These are phyloP conservation scores for Colletotrichum somersetense DNA, from an alignment of 2,329 filamentous ascomycete genomes.

Conservation along the genomic window DNA sequence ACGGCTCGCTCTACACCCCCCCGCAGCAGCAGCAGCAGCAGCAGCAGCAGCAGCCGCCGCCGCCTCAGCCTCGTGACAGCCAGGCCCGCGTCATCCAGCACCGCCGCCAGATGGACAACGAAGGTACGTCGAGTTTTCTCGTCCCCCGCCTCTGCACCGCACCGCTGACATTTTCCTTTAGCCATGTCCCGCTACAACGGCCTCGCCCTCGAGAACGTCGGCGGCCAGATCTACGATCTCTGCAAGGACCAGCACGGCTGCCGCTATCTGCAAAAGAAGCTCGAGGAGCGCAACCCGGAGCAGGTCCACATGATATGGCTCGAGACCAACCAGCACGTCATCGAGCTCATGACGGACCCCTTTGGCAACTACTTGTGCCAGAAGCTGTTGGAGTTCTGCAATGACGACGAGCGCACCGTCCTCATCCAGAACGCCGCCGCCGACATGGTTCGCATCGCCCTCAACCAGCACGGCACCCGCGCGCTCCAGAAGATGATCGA, in stretches of 20 bases:
- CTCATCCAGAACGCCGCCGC: slow-evolving; percentile 91
- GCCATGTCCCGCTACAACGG: slow-evolving; percentile 86
- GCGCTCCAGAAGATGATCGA: slow-evolving; percentile 99
- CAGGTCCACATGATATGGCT: slow-evolving; percentile 93
- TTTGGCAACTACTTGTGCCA: slow-evolving; percentile 99
- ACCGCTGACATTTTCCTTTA: slow-evolving; percentile 52
- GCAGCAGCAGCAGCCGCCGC: neutral
- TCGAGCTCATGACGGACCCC: slow-evolving; percentile 98
- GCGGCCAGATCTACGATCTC: slow-evolving; percentile 86
- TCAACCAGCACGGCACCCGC: slow-evolving; percentile 97
- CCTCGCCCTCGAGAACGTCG: slow-evolving; percentile 82
- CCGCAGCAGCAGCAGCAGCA: slow-evolving; percentile 44
- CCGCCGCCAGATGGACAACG: slow-evolving; percentile 79
- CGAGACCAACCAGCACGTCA: slow-evolving; percentile 92
- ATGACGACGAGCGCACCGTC: slow-evolving; percentile 92
- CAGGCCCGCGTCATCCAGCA: slow-evolving; percentile 81
- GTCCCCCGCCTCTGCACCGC: neutral
- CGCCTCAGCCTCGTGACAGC: slow-evolving; percentile 74
- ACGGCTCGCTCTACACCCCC: slow-evolving; percentile 62
- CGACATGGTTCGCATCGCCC: slow-evolving; percentile 90
- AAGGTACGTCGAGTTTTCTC: slow-evolving; percentile 63
- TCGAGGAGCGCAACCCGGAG: slow-evolving; percentile 88
- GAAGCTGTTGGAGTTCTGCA: slow-evolving; percentile 95
- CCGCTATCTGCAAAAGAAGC: slow-evolving; percentile 95
- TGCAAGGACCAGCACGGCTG: slow-evolving; percentile 99